Conservation (phyloP, 2,329 filamentous ascomycete species). For the Diplodia scrobiculata region DNA sequence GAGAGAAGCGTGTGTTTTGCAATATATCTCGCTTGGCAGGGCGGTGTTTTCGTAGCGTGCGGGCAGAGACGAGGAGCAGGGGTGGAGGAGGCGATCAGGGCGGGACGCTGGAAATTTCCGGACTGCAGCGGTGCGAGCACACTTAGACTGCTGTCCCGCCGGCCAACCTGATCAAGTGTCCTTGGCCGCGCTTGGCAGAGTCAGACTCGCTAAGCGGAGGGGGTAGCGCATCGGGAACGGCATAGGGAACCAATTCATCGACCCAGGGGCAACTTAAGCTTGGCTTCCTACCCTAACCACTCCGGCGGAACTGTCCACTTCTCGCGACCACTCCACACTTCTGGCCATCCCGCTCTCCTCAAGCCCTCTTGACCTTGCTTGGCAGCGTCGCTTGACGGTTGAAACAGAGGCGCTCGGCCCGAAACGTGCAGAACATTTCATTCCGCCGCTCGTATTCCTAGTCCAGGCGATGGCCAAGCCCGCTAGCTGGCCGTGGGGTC, state of each 20-base stretch:
- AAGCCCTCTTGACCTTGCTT: slow-evolving; percentile 19
- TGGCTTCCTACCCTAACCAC: slow-evolving; percentile 11
- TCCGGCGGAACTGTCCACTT: not conserved
- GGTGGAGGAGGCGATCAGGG: not conserved
- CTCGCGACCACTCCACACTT: not conserved
- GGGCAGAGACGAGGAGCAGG: not conserved
- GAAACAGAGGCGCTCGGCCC: slow-evolving; percentile 19
- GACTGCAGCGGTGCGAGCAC: not conserved
- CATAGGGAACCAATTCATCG: slow-evolving; percentile 11
- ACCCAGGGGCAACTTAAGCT: not conserved
- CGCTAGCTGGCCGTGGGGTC: not conserved
- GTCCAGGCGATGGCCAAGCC: not conserved
- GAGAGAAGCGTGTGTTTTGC: slow-evolving; percentile 6
- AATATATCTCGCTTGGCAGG: slow-evolving; percentile 21
- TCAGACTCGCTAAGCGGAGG: slow-evolving; percentile 8
- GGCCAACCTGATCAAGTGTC: slow-evolving; percentile 13
- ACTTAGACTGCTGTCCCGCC: slow-evolving; percentile 6
- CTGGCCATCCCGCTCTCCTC: not conserved
- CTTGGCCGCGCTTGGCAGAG: slow-evolving; percentile 22
- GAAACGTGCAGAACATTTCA: not conserved
- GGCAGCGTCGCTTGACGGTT: slow-evolving; percentile 9
- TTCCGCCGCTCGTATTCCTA: slow-evolving; percentile 9
- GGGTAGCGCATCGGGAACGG: not conserved
- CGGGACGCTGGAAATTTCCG: slow-evolving; percentile 17
- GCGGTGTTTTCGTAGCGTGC: not conserved